Conservation (phyloP, 2,329 filamentous ascomycete species). For the Raffaelea ambrosiae region DNA sequence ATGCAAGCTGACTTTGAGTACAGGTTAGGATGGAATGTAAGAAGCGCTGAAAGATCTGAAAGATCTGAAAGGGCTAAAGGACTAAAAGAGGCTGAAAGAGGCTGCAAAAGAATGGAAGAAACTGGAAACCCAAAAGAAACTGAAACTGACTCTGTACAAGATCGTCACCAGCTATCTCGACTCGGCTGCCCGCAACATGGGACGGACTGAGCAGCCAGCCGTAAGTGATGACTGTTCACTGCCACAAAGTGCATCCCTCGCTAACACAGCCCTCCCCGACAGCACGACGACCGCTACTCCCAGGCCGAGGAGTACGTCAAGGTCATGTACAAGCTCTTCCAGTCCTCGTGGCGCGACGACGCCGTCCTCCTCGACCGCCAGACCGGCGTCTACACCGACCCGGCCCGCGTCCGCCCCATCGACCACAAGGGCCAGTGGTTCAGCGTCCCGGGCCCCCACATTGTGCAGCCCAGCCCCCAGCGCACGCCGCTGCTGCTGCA, state of each 20-base stretch:
- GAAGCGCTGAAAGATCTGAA: too few species aligned
- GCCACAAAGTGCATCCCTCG: too few species aligned
- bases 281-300: slow-evolving; percentile 16
- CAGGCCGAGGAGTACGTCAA: slow-evolving; percentile 16
- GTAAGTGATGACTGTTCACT: background rate
- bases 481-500: slow-evolving; percentile 16
- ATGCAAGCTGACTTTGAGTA: slow-evolving; percentile 15
- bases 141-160: background rate
- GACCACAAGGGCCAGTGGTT: slow-evolving; percentile 6
- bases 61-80: slow-evolving; percentile 1
- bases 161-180: slow-evolving; percentile 15
- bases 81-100: background rate
- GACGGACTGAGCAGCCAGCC: slow-evolving; percentile 3
- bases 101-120: too few species aligned
- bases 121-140: too few species aligned
- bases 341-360: slow-evolving; percentile 11
- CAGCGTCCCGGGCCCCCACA: background rate
- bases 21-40: slow-evolving; percentile 34
- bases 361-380: slow-evolving; percentile 5
- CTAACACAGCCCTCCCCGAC: background rate
- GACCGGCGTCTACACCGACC: slow-evolving; percentile 5
- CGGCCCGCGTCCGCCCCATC: slow-evolving; percentile 3
- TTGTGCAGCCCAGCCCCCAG: slow-evolving; percentile 8
- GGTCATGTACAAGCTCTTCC: slow-evolving; percentile 12
- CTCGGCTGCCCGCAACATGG: slow-evolving; percentile 12